Evolutionary conservation across 441 rosid genomes (phyloP).

Genomic region (Gossypium trilobum): DNA sequence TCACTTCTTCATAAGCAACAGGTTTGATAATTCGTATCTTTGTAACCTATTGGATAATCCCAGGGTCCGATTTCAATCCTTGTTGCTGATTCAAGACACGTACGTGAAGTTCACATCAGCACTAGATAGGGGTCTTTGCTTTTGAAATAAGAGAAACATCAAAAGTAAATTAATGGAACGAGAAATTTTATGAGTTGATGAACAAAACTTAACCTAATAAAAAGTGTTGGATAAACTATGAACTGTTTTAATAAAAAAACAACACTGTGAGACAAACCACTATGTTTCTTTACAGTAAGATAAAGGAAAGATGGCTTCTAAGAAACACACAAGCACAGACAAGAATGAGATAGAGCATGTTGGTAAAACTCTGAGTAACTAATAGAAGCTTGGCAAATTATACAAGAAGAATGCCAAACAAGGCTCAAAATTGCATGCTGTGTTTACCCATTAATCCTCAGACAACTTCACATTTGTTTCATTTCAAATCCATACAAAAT

Average conservation of each 20-base stretch:
- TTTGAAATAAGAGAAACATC: not conserved
- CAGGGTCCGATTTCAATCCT: not conserved
- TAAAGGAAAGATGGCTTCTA: not conserved
- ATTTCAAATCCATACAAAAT: not conserved
- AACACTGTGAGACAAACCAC: not conserved
- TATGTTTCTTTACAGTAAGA: not conserved
- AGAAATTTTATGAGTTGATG: not conserved
- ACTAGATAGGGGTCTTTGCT: not conserved
- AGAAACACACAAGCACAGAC: not conserved
- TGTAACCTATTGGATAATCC: not conserved
- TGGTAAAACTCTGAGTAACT: not conserved
- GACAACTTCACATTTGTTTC: not conserved
- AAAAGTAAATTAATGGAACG: not conserved
- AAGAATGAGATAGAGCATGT: not conserved
- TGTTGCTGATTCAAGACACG: not conserved
- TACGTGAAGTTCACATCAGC: not conserved
- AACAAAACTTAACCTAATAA: not conserved
- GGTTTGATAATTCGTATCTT: not conserved
- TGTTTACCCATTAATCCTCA: not conserved
- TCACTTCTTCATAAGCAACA: not conserved
- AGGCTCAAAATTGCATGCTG: not conserved
- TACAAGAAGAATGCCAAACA: not conserved
- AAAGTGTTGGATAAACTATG: not conserved
- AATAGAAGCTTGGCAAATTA: not conserved
- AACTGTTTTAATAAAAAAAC: too few relatives aligned